Percentiles rank a stretch among this genome's conserved stretches.
Evolutionary conservation across 148 eudicot species (phyloP).

Genomic region (Euryodendron excelsum): DNA sequence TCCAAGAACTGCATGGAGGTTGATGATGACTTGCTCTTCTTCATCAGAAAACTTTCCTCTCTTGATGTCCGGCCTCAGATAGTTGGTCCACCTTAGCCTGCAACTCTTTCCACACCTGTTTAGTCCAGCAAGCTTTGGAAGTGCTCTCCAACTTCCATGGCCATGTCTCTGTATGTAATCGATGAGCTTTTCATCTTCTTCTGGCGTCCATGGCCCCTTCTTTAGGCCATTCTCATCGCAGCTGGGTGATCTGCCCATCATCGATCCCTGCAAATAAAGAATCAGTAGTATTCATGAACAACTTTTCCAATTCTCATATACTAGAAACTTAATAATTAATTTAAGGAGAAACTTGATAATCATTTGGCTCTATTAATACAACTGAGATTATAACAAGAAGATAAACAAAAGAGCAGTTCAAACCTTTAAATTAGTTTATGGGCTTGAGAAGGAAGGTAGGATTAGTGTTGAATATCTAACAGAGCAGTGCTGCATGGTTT

Average conservation of each 20-base stretch:
- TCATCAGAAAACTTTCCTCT: constrained; percentile 55
- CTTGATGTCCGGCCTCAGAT: constrained; percentile 63
- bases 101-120: constrained; percentile 69
- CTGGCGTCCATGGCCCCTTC: constrained; percentile 70
- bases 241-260: constrained; percentile 59
- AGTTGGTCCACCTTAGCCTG: constrained; percentile 60
- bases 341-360: too few species aligned
- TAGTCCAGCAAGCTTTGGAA: constrained; percentile 54
- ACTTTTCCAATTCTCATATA: too few species aligned
- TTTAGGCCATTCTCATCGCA: constrained; percentile 43
- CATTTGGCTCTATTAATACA: too few species aligned
- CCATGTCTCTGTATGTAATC: constrained; percentile 42
- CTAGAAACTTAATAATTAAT: too few species aligned
- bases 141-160: constrained; percentile 68
- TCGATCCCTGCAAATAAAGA: background rate
- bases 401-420: background rate
- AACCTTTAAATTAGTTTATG: background rate
- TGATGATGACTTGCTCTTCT: constrained; percentile 53
- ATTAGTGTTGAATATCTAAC: constrained; percentile 5
- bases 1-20: constrained; percentile 60
- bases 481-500: constrained; percentile 8
- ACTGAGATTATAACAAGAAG: background rate
- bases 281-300: background rate
- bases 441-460: background rate
- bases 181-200: constrained; percentile 53